Evolutionary conservation across 768 basidiomycete genomes (phyloP).

Genomic region (Terana coerulea): DNA sequence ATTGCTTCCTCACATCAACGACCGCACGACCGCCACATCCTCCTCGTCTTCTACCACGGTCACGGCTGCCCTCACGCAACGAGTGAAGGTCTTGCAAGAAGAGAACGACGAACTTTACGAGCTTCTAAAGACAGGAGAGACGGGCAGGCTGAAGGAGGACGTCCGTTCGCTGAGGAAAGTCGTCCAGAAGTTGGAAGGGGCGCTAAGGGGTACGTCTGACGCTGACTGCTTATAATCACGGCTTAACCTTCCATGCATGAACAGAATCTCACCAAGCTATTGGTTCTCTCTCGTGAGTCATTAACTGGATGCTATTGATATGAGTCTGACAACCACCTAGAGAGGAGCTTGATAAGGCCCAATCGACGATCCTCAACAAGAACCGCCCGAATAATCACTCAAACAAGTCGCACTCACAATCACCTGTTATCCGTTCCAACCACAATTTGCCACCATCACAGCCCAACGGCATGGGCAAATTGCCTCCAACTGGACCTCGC

Average conservation of each 20-base stretch:
- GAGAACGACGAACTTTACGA: conserved; percentile 87
- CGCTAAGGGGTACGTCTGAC: conserved; percentile 61
- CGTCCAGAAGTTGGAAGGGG: conserved; percentile 66
- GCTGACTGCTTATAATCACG: conserved; percentile 1
- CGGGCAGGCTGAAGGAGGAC: conserved; percentile 80
- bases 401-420: conserved; percentile 35
- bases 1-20: conserved; percentile 62
- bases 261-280: conserved; percentile 79
- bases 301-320: no score
- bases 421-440: conserved; percentile 42
- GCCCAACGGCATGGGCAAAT: conserved; percentile 36
- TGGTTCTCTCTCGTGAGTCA: conserved; percentile 63
- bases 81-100: conserved; percentile 69
- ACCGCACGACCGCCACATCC: conserved; percentile 28
- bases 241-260: background rate
- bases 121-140: conserved; percentile 68
- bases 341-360: conserved; percentile 72
- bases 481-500: conserved; percentile 74
- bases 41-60: conserved; percentile 51
- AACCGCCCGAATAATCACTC: conserved; percentile 39
- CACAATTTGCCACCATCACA: conserved; percentile 13
- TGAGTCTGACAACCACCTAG: no score
- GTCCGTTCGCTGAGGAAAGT: conserved; percentile 64
- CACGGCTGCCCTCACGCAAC: conserved; percentile 70
- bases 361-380: conserved; percentile 52